A percentile compares a stretch with the other conserved stretches of the same genome.
phyloP scores from a whole-genome alignment of 768 basidiomycete species.

The Trametes punicea region DNA sequence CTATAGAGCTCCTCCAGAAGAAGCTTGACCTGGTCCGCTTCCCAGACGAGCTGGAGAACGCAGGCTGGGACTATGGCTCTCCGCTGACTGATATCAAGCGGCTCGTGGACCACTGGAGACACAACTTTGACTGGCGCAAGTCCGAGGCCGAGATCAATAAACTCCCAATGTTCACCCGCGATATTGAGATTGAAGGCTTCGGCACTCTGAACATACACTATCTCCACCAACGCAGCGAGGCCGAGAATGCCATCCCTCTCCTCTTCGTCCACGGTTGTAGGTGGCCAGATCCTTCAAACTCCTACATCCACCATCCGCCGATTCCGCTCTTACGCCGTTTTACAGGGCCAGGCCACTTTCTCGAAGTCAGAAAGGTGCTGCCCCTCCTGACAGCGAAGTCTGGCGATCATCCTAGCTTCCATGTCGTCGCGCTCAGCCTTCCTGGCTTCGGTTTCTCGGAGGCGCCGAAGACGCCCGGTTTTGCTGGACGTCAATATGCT shows the following conservation, averaged over 20 bases:
- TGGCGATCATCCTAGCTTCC: conserved; percentile 50
- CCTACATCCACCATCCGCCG: neutral
- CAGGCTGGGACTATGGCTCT: conserved; percentile 30
- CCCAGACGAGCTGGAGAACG: conserved; percentile 28
- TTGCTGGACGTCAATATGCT: conserved; percentile 47
- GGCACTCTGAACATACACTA: conserved; percentile 55
- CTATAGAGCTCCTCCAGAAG: conserved; percentile 21
- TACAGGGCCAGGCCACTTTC: conserved; percentile 60
- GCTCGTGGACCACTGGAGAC: conserved; percentile 47
- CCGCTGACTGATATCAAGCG: conserved; percentile 49
- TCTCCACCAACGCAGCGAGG: conserved; percentile 28
- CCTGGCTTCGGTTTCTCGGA: conserved; percentile 65
- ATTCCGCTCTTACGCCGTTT: neutral
- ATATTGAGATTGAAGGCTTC: conserved; percentile 46
- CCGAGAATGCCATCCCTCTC: conserved; percentile 48
- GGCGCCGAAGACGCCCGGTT: conserved; percentile 51
- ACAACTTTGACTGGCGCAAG: conserved; percentile 54
- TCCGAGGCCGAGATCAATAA: conserved; percentile 51
- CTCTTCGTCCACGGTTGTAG: conserved; percentile 61
- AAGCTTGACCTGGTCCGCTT: conserved; percentile 28
- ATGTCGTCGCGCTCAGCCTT: conserved; percentile 56
- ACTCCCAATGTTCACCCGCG: conserved; percentile 53
- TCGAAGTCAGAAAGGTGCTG: conserved; percentile 55
- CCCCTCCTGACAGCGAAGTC: conserved; percentile 45
- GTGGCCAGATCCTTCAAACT: conserved; percentile 10